phyloP scores from a whole-genome alignment of 129 eudicot species.

The Arctium lappa region DNA sequence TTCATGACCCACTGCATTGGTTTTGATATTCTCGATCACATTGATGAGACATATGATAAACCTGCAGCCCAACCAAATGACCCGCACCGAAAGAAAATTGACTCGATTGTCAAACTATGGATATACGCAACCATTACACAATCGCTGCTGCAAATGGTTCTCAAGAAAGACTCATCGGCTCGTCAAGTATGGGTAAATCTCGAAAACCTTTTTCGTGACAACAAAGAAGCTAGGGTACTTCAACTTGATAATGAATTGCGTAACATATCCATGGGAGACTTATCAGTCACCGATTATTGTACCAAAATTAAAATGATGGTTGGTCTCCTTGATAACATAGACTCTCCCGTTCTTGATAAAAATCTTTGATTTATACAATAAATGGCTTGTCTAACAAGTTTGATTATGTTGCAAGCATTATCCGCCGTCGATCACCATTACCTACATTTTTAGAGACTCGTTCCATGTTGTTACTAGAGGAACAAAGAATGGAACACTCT shows the following conservation, averaged over 20 bases:
- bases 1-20: not conserved
- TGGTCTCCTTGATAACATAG: not conserved
- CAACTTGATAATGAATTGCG: not conserved
- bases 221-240: not conserved
- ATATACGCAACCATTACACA: not conserved
- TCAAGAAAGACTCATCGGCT: not conserved
- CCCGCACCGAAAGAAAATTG: not conserved
- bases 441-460: not conserved
- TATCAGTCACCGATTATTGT: not conserved
- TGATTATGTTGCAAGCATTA: not conserved
- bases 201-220: not conserved
- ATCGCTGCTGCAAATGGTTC: not conserved
- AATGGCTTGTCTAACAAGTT: not conserved
- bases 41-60: not conserved
- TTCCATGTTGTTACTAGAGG: not conserved
- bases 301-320: not conserved
- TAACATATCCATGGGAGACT: not conserved
- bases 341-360: not conserved
- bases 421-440: not conserved
- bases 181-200: not conserved
- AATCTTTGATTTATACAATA: not conserved
- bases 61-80: not conserved
- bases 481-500: not conserved
- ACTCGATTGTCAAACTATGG: not conserved
- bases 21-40: not conserved